Percentiles rank a stretch among this genome's conserved stretches.
These are phyloP conservation scores for Tetraselmis striata DNA, from an alignment of 139 green algal genomes.

Conservation along the genomic window DNA sequence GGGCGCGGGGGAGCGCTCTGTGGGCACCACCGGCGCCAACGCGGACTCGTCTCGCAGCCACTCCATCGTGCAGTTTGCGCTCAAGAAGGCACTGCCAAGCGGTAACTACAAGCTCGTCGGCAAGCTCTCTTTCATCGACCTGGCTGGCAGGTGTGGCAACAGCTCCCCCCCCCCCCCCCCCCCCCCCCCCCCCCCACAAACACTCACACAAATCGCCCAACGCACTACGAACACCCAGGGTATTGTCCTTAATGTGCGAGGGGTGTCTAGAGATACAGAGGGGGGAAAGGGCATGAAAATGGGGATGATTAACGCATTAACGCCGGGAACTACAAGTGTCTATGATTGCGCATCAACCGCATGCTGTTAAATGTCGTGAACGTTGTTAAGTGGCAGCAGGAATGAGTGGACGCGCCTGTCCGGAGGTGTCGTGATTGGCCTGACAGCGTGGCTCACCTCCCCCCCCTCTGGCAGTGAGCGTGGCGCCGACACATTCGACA, in stretches of 20 bases:
- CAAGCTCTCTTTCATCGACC: slow-evolving; percentile 97
- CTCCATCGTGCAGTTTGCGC: slow-evolving; percentile 87
- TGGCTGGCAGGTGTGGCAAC: no score
- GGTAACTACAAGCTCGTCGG: slow-evolving; percentile 43
- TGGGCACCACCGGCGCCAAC: slow-evolving; percentile 91
- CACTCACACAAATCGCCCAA: no score
- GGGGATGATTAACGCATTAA: no score
- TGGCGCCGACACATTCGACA: slow-evolving; percentile 95
- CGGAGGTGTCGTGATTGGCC: not conserved
- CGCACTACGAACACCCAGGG: no score
- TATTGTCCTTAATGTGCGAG: no score
- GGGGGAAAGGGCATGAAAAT: no score
- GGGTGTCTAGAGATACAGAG: no score
- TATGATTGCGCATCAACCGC: no score
- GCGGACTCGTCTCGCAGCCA: slow-evolving; percentile 91
- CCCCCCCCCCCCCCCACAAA: no score
- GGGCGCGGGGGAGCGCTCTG: slow-evolving; percentile 59
- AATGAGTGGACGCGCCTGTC: not conserved
- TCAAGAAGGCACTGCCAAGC: slow-evolving; percentile 46
- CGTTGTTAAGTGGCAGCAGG: not conserved
- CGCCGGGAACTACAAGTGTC: no score
- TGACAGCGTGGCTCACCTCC: not conserved
- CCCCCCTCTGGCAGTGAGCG: slow-evolving; percentile 88
- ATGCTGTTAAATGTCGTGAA: no score
- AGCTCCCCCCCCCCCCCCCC: no score